Evolutionary conservation across 768 basidiomycete species (phyloP).

Genomic region (Lactifluus echinatus): DNA sequence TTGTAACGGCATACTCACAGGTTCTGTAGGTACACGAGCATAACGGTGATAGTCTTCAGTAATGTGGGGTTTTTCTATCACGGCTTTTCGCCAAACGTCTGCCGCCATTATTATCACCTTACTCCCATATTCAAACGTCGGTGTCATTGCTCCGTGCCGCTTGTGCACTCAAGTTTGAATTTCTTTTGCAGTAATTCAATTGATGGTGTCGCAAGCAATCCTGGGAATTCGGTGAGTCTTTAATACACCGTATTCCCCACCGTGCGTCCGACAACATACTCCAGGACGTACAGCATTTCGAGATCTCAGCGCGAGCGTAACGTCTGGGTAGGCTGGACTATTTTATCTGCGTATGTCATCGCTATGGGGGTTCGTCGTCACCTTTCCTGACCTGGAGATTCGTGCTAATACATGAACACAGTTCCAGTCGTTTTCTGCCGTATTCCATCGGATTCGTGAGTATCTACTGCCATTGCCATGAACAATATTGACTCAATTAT

Average conservation of each 20-base stretch:
- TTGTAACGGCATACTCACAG: neutral
- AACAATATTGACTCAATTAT: neutral
- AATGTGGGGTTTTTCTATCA: slow-evolving; percentile 52
- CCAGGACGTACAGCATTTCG: slow-evolving; percentile 50
- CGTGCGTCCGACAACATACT: neutral
- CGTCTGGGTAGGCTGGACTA: slow-evolving; percentile 30
- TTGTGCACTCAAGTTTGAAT: neutral
- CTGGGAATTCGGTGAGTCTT: slow-evolving; percentile 45
- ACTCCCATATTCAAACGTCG: slow-evolving; percentile 57
- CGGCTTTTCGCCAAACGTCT: slow-evolving; percentile 38
- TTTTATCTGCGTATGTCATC: slow-evolving; percentile 34
- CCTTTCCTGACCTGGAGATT: slow-evolving; percentile 20
- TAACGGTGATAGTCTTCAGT: slow-evolving; percentile 40
- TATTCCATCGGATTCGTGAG: slow-evolving; percentile 44
- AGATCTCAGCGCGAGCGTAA: too few species aligned
- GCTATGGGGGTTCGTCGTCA: slow-evolving; percentile 34
- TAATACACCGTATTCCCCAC: neutral
- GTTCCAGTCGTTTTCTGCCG: slow-evolving; percentile 51
- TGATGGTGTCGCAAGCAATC: slow-evolving; percentile 56
- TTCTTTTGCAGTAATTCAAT: slow-evolving; percentile 42
- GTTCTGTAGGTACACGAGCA: slow-evolving; percentile 34
- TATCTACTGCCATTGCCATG: neutral
- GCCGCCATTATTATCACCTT: slow-evolving; percentile 41
- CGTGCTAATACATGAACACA: neutral
- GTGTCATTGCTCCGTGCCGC: neutral